A percentile compares a stretch with the other conserved stretches of the same genome.
Conservation (phyloP, 31 red algal genomes). For the Asparagopsis taxiformis region DNA sequence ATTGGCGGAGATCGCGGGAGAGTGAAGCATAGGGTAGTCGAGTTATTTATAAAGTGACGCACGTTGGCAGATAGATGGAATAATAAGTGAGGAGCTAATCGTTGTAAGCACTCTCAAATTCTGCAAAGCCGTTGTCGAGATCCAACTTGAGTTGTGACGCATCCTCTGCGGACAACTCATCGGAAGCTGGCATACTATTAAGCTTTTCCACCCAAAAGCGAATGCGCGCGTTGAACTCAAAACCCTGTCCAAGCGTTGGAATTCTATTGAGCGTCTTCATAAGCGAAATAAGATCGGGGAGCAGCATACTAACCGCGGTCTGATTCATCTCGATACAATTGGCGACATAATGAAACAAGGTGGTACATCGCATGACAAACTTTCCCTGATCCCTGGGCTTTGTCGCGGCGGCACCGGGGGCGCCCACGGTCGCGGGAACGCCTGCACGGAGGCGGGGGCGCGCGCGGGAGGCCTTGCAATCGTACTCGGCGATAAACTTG, state of each 20-base stretch:
- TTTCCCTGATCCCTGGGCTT: constrained; percentile 36
- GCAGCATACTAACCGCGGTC: constrained; percentile 18
- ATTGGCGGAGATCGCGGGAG: constrained; percentile 52
- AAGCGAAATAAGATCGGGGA: constrained; percentile 39
- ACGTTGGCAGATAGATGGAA: not conserved
- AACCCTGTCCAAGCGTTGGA: constrained; percentile 15
- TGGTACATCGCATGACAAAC: constrained; percentile 60
- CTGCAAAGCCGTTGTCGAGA: constrained; percentile 49
- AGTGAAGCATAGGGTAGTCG: not conserved
- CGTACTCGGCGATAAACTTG: constrained; percentile 53
- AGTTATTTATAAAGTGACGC: not conserved
- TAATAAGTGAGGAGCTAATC: constrained; percentile 7
- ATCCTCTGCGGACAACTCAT: constrained; percentile 19
- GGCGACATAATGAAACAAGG: constrained; percentile 40
- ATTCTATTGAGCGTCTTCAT: constrained; percentile 45
- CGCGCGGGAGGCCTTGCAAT: constrained; percentile 50
- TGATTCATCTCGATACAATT: constrained; percentile 49
- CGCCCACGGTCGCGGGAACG: constrained; percentile 29
- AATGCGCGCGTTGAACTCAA: constrained; percentile 42
- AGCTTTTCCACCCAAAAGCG: constrained; percentile 51
- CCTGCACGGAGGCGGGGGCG: constrained; percentile 28
- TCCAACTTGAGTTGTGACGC: constrained; percentile 41
- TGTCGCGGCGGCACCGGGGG: constrained; percentile 1
- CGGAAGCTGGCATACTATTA: constrained; percentile 37
- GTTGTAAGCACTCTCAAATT: constrained; percentile 36